Evolutionary conservation across 2,329 filamentous ascomycete genomes (phyloP).

Genomic region (Hymenoscyphus albidus): DNA sequence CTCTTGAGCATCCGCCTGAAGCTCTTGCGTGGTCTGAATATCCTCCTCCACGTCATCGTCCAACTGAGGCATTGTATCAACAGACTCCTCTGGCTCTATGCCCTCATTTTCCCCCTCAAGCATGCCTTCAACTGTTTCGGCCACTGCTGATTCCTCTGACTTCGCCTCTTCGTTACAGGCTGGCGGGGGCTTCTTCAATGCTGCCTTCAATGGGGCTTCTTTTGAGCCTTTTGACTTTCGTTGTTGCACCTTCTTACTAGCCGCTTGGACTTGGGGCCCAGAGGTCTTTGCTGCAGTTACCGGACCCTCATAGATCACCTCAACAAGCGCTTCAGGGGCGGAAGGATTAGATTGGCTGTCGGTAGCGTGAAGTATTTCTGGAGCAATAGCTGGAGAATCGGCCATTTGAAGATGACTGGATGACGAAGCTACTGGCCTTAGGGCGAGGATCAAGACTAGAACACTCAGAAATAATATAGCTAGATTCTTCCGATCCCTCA

Average conservation of each 20-base stretch:
- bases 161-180: not conserved
- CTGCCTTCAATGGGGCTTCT: not conserved
- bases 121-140: not conserved
- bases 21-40: not conserved
- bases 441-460: conserved; percentile 51
- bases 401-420: not conserved
- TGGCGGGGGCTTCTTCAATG: not conserved
- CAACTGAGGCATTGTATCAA: no score
- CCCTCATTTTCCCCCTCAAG: no score
- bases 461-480: conserved; percentile 52
- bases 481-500: conserved; percentile 58
- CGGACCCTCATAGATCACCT: not conserved
- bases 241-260: conserved; percentile 1
- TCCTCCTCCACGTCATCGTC: not conserved
- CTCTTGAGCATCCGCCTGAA: not conserved
- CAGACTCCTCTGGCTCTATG: no score
- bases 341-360: not conserved
- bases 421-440: conserved; percentile 18
- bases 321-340: not conserved
- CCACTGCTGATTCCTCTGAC: not conserved
- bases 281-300: not conserved
- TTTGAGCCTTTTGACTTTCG: not conserved
- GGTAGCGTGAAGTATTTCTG: not conserved
- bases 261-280: not conserved
- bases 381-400: not conserved